These are phyloP conservation scores for Ogataea zsoltii DNA, from an alignment of 805 yeast species.

Conservation along the genomic window DNA sequence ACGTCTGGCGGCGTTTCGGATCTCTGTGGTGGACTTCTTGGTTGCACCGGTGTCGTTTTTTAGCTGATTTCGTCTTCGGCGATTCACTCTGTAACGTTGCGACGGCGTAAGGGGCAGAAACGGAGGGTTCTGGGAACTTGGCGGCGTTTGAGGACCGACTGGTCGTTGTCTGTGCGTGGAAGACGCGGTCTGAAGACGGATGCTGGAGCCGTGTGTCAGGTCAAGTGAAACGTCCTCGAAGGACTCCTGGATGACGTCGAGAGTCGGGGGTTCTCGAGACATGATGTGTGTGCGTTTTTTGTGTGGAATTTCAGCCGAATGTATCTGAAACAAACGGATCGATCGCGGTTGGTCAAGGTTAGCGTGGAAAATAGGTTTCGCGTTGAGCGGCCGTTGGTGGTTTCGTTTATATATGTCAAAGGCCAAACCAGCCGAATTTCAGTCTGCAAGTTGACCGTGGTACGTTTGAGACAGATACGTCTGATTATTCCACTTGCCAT, in stretches of 20 bases:
- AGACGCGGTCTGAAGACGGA: no score
- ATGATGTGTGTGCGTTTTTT: neutral
- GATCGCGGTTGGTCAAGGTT: no score
- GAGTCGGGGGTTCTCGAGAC: conserved; percentile 12
- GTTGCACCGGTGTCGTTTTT: neutral
- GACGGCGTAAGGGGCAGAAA: conserved; percentile 26
- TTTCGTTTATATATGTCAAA: no score
- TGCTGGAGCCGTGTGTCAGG: no score
- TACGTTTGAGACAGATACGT: no score
- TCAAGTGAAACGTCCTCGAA: conserved; percentile 35
- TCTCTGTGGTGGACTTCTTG: conserved; percentile 5
- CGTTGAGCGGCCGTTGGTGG: no score
- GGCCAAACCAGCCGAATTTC: neutral
- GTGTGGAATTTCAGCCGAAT: no score
- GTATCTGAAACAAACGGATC: no score
- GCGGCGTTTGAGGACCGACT: neutral
- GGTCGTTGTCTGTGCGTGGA: no score
- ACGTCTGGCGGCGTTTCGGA: conserved; percentile 10
- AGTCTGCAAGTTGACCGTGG: no score
- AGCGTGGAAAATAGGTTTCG: no score
- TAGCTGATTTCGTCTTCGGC: conserved; percentile 18
- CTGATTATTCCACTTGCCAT: no score
- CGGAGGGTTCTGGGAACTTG: neutral
- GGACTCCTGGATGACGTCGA: conserved; percentile 36
- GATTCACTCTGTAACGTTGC: conserved; percentile 28